These are phyloP conservation scores for Rhizopogon salebrosus DNA, from an alignment of 768 basidiomycete species.

Conservation along the genomic window DNA sequence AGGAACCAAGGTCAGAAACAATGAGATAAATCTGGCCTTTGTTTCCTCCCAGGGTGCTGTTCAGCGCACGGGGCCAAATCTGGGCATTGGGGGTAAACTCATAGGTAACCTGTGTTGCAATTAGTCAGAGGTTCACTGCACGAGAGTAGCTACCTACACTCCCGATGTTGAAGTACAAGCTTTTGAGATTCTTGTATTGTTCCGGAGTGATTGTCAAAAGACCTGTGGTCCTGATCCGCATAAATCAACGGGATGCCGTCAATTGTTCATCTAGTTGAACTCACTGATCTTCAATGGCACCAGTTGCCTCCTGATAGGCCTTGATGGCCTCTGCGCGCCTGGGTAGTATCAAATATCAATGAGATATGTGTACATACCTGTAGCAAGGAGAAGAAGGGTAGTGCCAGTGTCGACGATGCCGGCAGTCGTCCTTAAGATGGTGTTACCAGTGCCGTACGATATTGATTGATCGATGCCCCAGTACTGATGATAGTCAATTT, in stretches of 20 bases:
- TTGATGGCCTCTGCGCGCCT: constrained; percentile 45
- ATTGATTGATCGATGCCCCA: constrained; percentile 37
- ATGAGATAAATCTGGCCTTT: constrained; percentile 50
- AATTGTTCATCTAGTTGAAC: constrained; percentile 8
- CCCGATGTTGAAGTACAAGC: constrained; percentile 19
- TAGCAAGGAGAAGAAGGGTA: constrained; percentile 45
- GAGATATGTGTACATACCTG: constrained; percentile 11
- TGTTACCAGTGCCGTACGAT: constrained; percentile 25
- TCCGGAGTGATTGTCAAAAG: constrained; percentile 14
- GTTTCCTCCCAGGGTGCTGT: constrained; percentile 52
- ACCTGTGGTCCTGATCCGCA: constrained; percentile 8
- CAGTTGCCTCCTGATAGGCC: constrained; percentile 48
- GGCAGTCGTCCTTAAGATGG: constrained; percentile 27
- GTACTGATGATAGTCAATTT: constrained; percentile 15
- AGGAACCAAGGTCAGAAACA: constrained; percentile 45
- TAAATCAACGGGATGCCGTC: not conserved
- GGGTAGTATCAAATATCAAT: not conserved
- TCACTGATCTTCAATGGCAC: constrained; percentile 45
- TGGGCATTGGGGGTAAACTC: constrained; percentile 62
- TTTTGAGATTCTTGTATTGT: constrained; percentile 14
- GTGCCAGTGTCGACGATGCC: constrained; percentile 46
- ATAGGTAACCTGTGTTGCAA: constrained; percentile 35
- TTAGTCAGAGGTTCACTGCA: not conserved
- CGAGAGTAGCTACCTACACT: constrained; percentile 14
- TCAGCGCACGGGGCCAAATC: constrained; percentile 62